Percentiles rank a stretch among this genome's conserved stretches.
phyloP scores from a whole-genome alignment of 2,329 filamentous ascomycete species.

The Geosmithia flava region DNA sequence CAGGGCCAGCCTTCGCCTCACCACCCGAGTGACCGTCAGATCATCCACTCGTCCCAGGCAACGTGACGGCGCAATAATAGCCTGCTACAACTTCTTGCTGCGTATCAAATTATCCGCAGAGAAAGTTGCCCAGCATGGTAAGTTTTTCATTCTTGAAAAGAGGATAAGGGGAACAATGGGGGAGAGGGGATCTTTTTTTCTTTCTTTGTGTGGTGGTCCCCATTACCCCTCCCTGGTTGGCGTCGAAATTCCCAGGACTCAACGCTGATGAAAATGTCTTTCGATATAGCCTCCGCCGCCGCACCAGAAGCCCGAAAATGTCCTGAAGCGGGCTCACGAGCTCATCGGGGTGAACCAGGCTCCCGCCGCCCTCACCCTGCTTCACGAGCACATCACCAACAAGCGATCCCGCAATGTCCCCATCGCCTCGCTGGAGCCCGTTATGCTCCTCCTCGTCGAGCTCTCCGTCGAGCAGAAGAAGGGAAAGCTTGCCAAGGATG shows the following conservation, averaged over 20 bases:
- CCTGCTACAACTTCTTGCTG: slow-evolving; percentile 21
- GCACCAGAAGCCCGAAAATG: slow-evolving; percentile 98
- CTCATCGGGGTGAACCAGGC: slow-evolving; percentile 96
- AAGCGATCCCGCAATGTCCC: slow-evolving; percentile 97
- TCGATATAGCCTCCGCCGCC: slow-evolving; percentile 71
- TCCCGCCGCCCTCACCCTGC: slow-evolving; percentile 80
- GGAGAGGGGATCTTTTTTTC: neutral
- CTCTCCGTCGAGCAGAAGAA: slow-evolving; percentile 95
- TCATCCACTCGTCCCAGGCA: slow-evolving; percentile 18
- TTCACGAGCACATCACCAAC: slow-evolving; percentile 98
- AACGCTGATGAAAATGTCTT: neutral
- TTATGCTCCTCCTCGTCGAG: slow-evolving; percentile 96
- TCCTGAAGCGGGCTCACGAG: slow-evolving; percentile 95
- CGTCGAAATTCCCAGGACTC: neutral
- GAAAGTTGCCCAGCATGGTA: slow-evolving; percentile 40
- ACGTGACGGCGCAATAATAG: slow-evolving; percentile 24
- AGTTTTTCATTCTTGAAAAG: slow-evolving; percentile 10
- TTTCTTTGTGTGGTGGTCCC: slow-evolving; percentile 3
- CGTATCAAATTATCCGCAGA: slow-evolving; percentile 25
- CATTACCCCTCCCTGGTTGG: slow-evolving; percentile 1
- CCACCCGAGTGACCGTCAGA: slow-evolving; percentile 2
- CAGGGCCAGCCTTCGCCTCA: slow-evolving; percentile 18
- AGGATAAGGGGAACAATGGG: too few species aligned
- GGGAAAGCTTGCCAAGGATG: slow-evolving; percentile 97
- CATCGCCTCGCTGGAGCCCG: slow-evolving; percentile 90